These are phyloP conservation scores for Metarhizium sp. DNA, from an alignment of 2,329 filamentous ascomycete genomes.

Conservation along the genomic window DNA sequence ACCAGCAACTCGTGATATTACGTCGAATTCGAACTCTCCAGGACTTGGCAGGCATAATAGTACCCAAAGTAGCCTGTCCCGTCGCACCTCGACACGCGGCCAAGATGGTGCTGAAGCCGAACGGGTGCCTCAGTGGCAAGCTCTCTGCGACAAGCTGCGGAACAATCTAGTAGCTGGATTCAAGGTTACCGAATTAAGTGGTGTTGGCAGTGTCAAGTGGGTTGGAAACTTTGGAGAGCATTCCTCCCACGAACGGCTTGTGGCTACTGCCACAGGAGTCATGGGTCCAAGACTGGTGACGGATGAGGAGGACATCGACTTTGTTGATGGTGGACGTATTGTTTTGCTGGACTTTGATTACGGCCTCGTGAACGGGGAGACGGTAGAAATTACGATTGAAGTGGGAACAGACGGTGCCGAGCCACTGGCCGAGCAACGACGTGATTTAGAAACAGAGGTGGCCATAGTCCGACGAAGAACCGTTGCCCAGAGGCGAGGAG, in stretches of 20 bases:
- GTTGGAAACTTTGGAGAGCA: constrained; percentile 46
- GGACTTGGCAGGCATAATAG: constrained; percentile 21
- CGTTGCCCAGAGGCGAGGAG: constrained; percentile 51
- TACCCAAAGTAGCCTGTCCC: constrained; percentile 17
- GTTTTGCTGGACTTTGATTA: constrained; percentile 68
- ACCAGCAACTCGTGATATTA: constrained; percentile 11
- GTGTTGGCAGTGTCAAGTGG: constrained; percentile 63
- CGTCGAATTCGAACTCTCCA: constrained; percentile 5
- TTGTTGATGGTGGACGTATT: constrained; percentile 69
- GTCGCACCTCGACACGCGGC: constrained; percentile 21
- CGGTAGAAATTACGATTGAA: constrained; percentile 57
- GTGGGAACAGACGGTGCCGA: constrained; percentile 63
- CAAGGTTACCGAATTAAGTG: constrained; percentile 54
- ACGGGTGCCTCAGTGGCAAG: constrained; percentile 57
- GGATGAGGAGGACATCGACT: constrained; percentile 64
- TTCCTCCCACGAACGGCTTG: constrained; percentile 45
- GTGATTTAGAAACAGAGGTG: constrained; percentile 68
- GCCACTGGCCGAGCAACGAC: constrained; percentile 60
- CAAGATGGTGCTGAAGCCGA: constrained; percentile 18
- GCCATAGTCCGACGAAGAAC: constrained; percentile 69
- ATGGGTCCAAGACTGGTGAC: constrained; percentile 45
- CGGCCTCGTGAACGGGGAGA: constrained; percentile 42
- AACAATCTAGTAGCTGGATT: constrained; percentile 63
- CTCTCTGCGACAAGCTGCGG: constrained; percentile 56
- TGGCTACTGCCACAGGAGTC: constrained; percentile 66